These are phyloP conservation scores for Alternaria arbusti DNA, from an alignment of 2,329 filamentous ascomycete genomes.

Conservation along the genomic window DNA sequence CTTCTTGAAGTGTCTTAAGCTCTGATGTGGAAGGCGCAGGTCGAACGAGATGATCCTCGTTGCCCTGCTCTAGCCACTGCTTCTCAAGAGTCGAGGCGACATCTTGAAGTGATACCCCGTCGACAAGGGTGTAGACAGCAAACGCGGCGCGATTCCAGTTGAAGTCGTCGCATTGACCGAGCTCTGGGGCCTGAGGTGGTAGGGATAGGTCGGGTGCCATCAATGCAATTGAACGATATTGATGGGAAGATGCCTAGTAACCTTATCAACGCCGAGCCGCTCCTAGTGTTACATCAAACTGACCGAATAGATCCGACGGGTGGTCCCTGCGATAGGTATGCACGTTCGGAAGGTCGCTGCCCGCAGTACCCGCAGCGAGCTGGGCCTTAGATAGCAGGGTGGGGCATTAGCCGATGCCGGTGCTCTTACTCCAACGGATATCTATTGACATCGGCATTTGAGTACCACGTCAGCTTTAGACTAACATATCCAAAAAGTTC, in stretches of 20 bases:
- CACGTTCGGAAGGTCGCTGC: not conserved
- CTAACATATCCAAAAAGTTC: not conserved
- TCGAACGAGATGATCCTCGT: not conserved
- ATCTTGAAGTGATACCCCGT: not conserved
- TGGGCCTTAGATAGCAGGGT: not conserved
- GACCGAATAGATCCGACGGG: not conserved
- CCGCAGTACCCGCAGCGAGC: not conserved
- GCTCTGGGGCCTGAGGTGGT: not conserved
- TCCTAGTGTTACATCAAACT: not conserved
- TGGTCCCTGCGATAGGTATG: not conserved
- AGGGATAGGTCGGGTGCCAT: not conserved
- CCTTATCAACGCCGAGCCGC: not conserved
- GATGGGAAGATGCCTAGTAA: not conserved
- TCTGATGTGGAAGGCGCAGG: not conserved
- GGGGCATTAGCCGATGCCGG: conserved; percentile 5
- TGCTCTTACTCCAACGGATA: not conserved
- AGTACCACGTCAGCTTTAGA: not conserved
- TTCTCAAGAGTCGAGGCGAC: not conserved
- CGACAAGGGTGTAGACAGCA: not conserved
- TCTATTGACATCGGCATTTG: not conserved
- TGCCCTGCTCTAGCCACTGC: not conserved
- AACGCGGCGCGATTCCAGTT: not conserved
- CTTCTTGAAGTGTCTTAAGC: not conserved
- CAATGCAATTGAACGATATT: not conserved
- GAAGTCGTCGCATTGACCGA: not conserved